Evolutionary conservation across 2,329 filamentous ascomycete genomes (phyloP).

Genomic region (Pleurostoma richardsiae): DNA sequence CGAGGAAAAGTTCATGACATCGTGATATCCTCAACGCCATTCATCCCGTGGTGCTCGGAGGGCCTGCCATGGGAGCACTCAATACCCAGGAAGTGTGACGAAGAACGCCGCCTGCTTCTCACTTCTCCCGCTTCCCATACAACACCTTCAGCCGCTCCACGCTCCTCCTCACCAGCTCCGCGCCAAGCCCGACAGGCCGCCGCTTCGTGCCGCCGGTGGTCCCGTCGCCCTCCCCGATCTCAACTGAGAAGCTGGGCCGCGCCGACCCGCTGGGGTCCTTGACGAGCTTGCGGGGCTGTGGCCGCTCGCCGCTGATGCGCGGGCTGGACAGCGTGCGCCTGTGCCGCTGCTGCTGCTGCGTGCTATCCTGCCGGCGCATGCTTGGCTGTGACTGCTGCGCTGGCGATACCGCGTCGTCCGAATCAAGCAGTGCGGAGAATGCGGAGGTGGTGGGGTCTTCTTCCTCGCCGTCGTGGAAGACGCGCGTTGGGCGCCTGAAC

Average conservation of each 20-base stretch:
- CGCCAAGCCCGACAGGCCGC: too few relatives aligned
- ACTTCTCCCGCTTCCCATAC: conserved; percentile 1
- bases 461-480: background rate
- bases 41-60: too few relatives aligned
- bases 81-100: too few relatives aligned
- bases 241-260: conserved; percentile 3
- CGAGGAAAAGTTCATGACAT: too few relatives aligned
- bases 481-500: background rate
- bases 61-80: too few relatives aligned
- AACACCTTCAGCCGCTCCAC: background rate
- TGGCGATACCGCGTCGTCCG: background rate
- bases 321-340: background rate
- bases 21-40: too few relatives aligned
- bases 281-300: conserved; percentile 5
- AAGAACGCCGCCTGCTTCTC: background rate
- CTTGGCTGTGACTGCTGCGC: background rate
- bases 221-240: conserved; percentile 2
- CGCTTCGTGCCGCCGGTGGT: background rate
- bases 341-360: background rate
- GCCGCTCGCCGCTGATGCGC: background rate
- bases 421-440: background rate
- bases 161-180: background rate
- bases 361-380: background rate
- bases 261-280: conserved; percentile 10
- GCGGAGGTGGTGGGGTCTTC: background rate